phyloP scores from a whole-genome alignment of 1,284 basidiomycete species.

The Coniferiporia weirii region DNA sequence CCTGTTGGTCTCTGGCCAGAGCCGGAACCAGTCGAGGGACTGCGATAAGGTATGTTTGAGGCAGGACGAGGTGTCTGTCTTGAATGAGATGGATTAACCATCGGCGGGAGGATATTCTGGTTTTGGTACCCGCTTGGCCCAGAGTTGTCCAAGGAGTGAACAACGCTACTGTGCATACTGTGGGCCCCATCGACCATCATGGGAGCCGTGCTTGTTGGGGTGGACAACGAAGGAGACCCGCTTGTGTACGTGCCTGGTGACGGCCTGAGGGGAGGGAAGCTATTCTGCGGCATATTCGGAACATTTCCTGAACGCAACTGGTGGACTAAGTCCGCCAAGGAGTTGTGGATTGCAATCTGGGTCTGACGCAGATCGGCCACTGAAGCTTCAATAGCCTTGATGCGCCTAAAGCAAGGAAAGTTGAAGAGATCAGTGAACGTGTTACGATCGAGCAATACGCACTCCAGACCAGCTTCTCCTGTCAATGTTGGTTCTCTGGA shows the following conservation, averaged over 20 bases:
- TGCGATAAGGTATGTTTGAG: constrained; percentile 16
- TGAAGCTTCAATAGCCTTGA: constrained; percentile 78
- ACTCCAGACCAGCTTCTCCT: constrained; percentile 86
- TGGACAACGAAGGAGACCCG: constrained; percentile 15
- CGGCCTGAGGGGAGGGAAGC: constrained; percentile 13
- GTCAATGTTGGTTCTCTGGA: constrained; percentile 77
- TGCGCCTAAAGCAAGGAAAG: constrained; percentile 51
- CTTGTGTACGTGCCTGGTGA: constrained; percentile 13
- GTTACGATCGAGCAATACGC: constrained; percentile 31
- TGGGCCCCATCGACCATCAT: constrained; percentile 13
- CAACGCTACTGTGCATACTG: neutral
- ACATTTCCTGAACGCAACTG: constrained; percentile 50
- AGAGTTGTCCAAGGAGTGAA: constrained; percentile 4
- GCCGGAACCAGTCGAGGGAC: constrained; percentile 12
- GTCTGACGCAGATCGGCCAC: constrained; percentile 72
- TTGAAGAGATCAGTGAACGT: constrained; percentile 18
- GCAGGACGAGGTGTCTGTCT: constrained; percentile 12
- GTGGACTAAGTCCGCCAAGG: constrained; percentile 70
- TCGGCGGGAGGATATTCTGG: constrained; percentile 15
- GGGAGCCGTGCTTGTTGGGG: constrained; percentile 12
- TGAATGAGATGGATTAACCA: constrained; percentile 14
- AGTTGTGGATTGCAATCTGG: constrained; percentile 67
- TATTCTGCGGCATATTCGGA: constrained; percentile 22
- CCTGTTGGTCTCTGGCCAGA: constrained; percentile 5
- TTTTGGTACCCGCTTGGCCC: constrained; percentile 7